A percentile compares a stretch with the other conserved stretches of the same genome.
These are phyloP conservation scores for Tetrapisispora taiwanensis DNA, from an alignment of 805 yeast genomes.

Conservation along the genomic window DNA sequence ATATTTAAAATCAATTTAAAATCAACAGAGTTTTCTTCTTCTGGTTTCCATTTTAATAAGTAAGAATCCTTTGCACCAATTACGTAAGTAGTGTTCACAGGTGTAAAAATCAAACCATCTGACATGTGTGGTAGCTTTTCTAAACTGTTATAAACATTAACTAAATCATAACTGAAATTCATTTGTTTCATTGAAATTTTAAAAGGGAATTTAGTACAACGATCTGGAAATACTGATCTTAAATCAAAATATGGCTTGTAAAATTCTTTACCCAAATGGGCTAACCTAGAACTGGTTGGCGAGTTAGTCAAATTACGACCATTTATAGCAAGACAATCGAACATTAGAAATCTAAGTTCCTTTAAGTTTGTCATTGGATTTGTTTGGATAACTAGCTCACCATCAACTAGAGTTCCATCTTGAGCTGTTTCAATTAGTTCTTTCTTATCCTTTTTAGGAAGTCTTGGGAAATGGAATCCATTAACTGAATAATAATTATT, in stretches of 20 bases:
- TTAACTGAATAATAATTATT: constrained; percentile 78
- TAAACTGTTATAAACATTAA: constrained; percentile 61
- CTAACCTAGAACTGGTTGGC: constrained; percentile 70
- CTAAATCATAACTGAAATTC: constrained; percentile 72
- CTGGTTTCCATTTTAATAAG: constrained; percentile 92
- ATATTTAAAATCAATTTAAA: constrained; percentile 51
- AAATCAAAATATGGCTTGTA: constrained; percentile 73
- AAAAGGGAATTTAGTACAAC: constrained; percentile 70
- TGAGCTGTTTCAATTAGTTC: constrained; percentile 44
- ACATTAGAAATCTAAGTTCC: constrained; percentile 73
- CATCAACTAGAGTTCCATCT: constrained; percentile 85
- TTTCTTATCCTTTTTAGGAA: constrained; percentile 26
- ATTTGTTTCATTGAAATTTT: constrained; percentile 78
- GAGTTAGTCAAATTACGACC: constrained; percentile 61
- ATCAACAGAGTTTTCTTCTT: constrained; percentile 89
- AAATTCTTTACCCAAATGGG: constrained; percentile 72
- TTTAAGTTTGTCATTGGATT: constrained; percentile 44
- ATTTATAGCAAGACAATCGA: constrained; percentile 83
- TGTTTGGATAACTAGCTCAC: constrained; percentile 75
- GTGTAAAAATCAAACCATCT: constrained; percentile 91
- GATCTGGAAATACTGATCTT: constrained; percentile 60
- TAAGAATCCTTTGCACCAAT: constrained; percentile 77
- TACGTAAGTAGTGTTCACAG: constrained; percentile 76
- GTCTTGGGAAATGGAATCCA: constrained; percentile 71
- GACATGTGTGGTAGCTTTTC: constrained; percentile 73